These are phyloP conservation scores for Candida peoriensis DNA, from an alignment of 805 yeast genomes.

Conservation along the genomic window DNA sequence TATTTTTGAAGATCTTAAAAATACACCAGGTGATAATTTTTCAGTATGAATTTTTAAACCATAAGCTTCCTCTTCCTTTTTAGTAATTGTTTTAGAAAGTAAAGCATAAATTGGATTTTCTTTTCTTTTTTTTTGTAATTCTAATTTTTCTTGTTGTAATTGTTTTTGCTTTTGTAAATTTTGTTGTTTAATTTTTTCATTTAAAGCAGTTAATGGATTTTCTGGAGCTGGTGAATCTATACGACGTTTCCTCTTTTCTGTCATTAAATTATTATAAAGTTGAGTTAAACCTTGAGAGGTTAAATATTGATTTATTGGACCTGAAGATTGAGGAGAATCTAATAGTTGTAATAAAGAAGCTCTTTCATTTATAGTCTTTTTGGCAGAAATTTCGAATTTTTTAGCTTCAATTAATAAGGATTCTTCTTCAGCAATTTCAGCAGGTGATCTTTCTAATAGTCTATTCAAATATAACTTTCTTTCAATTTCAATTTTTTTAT, in stretches of 20 bases:
- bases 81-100: slow-evolving; percentile 42
- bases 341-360: slow-evolving; percentile 69
- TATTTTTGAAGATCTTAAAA: slow-evolving; percentile 71
- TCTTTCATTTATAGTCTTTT: slow-evolving; percentile 80
- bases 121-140: slow-evolving; percentile 17
- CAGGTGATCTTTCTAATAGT: slow-evolving; percentile 79
- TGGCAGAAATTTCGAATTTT: slow-evolving; percentile 87
- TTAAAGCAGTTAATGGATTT: slow-evolving; percentile 39
- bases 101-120: slow-evolving; percentile 33
- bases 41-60: slow-evolving; percentile 81
- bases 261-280: slow-evolving; percentile 72
- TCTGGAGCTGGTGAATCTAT: slow-evolving; percentile 34
- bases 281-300: slow-evolving; percentile 89
- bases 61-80: slow-evolving; percentile 76
- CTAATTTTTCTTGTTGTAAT: slow-evolving; percentile 19
- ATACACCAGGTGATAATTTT: slow-evolving; percentile 65
- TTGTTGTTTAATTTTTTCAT: slow-evolving; percentile 28
- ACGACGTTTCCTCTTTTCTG: slow-evolving; percentile 55
- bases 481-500: slow-evolving; percentile 66
- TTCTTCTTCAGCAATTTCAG: slow-evolving; percentile 97
- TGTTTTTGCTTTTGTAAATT: slow-evolving; percentile 22
- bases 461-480: slow-evolving; percentile 78
- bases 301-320: slow-evolving; percentile 67
- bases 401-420: slow-evolving; percentile 89
- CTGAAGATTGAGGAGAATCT: slow-evolving; percentile 82